These are phyloP conservation scores for Ramaria sp. DNA, from an alignment of 768 basidiomycete genomes.

Conservation along the genomic window DNA sequence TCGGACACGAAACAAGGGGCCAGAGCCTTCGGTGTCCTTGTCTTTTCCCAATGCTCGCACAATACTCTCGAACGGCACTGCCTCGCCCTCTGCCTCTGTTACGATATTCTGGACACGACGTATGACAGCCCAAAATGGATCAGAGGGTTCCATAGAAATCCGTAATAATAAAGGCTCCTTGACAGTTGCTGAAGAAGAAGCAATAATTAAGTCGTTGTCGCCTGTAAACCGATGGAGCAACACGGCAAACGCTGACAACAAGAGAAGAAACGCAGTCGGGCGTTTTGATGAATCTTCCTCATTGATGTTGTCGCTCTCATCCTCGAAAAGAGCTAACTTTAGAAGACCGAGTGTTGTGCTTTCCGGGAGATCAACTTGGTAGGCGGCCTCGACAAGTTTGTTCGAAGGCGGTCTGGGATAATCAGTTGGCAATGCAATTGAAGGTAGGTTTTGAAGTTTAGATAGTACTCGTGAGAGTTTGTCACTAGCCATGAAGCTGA, in stretches of 20 bases:
- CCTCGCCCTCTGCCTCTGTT: slow-evolving; percentile 70
- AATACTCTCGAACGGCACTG: slow-evolving; percentile 71
- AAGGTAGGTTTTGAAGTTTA: slow-evolving; percentile 72
- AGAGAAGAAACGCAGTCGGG: slow-evolving; percentile 83
- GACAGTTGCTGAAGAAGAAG: slow-evolving; percentile 68
- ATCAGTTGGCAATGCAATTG: slow-evolving; percentile 89
- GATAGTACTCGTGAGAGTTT: slow-evolving; percentile 43
- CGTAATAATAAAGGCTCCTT: slow-evolving; percentile 78
- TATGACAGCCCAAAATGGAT: slow-evolving; percentile 85
- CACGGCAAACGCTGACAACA: slow-evolving; percentile 86
- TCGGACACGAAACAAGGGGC: slow-evolving; percentile 83
- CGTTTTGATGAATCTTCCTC: slow-evolving; percentile 23
- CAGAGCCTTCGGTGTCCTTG: slow-evolving; percentile 43
- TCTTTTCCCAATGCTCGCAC: slow-evolving; percentile 55
- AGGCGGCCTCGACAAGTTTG: slow-evolving; percentile 78
- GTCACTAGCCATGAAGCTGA: not conserved
- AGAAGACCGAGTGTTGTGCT: slow-evolving; percentile 70
- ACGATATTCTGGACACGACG: slow-evolving; percentile 78
- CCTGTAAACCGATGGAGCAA: slow-evolving; percentile 92
- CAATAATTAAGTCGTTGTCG: slow-evolving; percentile 88
- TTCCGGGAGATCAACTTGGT: slow-evolving; percentile 59
- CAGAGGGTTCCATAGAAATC: slow-evolving; percentile 69
- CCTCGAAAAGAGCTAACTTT: slow-evolving; percentile 65
- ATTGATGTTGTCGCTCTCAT: slow-evolving; percentile 36
- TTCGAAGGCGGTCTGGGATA: slow-evolving; percentile 75